Evolutionary conservation across 768 basidiomycete species (phyloP).

Genomic region (Kwoniella dendrophila): DNA sequence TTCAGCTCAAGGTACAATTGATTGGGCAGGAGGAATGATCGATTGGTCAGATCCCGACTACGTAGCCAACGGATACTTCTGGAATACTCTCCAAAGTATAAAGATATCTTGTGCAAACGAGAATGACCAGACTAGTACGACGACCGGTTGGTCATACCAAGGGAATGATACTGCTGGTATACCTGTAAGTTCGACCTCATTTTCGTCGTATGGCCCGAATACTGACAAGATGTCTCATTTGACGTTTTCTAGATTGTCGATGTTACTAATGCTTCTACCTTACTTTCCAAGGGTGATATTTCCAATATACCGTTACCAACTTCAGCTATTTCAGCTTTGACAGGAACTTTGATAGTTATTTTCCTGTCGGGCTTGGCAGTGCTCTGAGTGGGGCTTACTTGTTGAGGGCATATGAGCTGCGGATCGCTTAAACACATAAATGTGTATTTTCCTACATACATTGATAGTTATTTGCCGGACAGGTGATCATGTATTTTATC

Average conservation of each 20-base stretch:
- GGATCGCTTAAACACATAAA: too few relatives aligned
- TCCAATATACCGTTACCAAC: background rate
- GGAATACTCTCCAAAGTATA: conserved; percentile 46
- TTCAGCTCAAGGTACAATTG: conserved; percentile 68
- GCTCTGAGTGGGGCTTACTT: too few relatives aligned
- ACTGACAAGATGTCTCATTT: background rate
- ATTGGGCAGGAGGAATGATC: conserved; percentile 82
- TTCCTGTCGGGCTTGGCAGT: background rate
- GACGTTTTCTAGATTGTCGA: conserved; percentile 6
- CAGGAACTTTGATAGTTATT: background rate
- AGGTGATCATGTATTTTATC: too few relatives aligned
- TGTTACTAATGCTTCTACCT: conserved; percentile 16
- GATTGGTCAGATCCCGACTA: conserved; percentile 81
- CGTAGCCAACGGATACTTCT: conserved; percentile 62
- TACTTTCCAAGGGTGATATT: conserved; percentile 10
- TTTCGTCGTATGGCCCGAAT: too few relatives aligned
- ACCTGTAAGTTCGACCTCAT: conserved; percentile 34
- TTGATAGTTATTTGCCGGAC: too few relatives aligned
- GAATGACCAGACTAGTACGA: conserved; percentile 3
- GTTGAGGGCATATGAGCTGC: too few relatives aligned
- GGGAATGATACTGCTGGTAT: conserved; percentile 26
- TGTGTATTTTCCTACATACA: too few relatives aligned
- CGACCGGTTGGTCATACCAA: conserved; percentile 42
- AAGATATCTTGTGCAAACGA: conserved; percentile 44
- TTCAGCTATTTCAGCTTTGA: background rate